Percentiles rank a stretch among this genome's conserved stretches.
These are phyloP conservation scores for Priceomyces carsonii DNA, from an alignment of 805 yeast genomes.

Conservation along the genomic window DNA sequence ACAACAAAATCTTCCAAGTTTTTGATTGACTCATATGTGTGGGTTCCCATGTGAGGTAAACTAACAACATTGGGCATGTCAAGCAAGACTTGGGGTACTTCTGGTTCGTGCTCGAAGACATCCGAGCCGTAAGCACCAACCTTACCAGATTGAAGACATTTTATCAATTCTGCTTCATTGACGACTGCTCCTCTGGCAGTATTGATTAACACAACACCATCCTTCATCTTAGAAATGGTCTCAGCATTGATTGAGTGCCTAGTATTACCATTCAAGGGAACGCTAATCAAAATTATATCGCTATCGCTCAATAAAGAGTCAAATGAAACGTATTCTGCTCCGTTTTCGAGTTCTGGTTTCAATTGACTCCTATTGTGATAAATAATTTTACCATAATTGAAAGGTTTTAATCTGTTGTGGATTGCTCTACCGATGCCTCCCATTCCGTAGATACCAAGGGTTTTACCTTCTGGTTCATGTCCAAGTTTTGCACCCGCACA, in stretches of 20 bases:
- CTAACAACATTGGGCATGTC: constrained; percentile 69
- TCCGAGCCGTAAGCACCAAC: constrained; percentile 71
- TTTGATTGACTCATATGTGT: constrained; percentile 68
- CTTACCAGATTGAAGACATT: constrained; percentile 61
- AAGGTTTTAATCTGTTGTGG: constrained; percentile 68
- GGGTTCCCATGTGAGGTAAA: constrained; percentile 90
- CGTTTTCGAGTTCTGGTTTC: constrained; percentile 61
- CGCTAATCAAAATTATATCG: constrained; percentile 71
- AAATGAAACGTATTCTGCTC: constrained; percentile 67
- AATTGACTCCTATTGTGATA: constrained; percentile 72
- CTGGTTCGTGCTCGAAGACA: constrained; percentile 75
- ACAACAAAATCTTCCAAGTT: constrained; percentile 82
- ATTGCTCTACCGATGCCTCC: constrained; percentile 90
- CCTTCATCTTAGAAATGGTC: constrained; percentile 68
- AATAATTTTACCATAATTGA: constrained; percentile 69
- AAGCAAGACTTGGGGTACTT: constrained; percentile 62
- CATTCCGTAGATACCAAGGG: constrained; percentile 80
- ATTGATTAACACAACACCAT: constrained; percentile 71
- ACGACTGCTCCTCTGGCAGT: constrained; percentile 88
- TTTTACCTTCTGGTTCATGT: constrained; percentile 72
- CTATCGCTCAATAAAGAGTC: constrained; percentile 66
- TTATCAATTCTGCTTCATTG: constrained; percentile 60
- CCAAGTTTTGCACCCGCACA: constrained; percentile 61
- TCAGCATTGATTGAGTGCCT: constrained; percentile 65
- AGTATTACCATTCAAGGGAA: constrained; percentile 76